Evolutionary conservation across 2,329 filamentous ascomycete genomes (phyloP).

Genomic region (Apiospora marii): DNA sequence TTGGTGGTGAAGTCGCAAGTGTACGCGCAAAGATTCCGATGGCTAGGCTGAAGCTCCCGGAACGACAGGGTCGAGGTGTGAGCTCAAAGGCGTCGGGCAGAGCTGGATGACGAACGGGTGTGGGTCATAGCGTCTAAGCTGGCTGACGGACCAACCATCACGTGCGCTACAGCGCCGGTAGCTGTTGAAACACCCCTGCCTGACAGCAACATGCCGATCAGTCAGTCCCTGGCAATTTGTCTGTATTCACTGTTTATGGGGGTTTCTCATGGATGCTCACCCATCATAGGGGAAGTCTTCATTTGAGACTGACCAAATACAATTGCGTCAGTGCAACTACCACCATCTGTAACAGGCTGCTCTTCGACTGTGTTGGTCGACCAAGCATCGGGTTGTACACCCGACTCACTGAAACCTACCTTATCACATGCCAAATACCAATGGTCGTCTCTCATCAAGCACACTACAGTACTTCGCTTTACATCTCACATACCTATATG

Average conservation of each 20-base stretch:
- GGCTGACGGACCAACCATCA: slow-evolving; percentile 19
- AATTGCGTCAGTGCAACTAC: too few relatives aligned
- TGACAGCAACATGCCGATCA: neutral
- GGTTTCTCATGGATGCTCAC: too few relatives aligned
- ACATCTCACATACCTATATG: too few relatives aligned
- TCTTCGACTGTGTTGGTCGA: too few relatives aligned
- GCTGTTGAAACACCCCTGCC: neutral
- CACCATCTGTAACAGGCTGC: too few relatives aligned
- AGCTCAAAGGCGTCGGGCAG: neutral
- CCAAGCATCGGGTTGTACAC: too few relatives aligned
- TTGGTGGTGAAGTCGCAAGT: slow-evolving; percentile 5
- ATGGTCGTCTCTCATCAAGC: too few relatives aligned
- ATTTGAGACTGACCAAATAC: too few relatives aligned
- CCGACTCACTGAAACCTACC: too few relatives aligned
- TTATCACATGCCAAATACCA: too few relatives aligned
- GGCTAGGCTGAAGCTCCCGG: slow-evolving; percentile 5
- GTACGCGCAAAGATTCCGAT: slow-evolving; percentile 9
- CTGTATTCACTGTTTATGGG: neutral
- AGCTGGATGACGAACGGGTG: slow-evolving; percentile 8
- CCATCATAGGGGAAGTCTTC: too few relatives aligned
- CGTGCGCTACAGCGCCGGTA: slow-evolving; percentile 1
- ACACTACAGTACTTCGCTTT: too few relatives aligned
- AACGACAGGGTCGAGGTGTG: neutral
- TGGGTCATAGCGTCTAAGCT: slow-evolving; percentile 3
- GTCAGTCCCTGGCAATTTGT: neutral